Conservation (phyloP, 2,329 filamentous ascomycete species). For the Thelonectria blattea region DNA sequence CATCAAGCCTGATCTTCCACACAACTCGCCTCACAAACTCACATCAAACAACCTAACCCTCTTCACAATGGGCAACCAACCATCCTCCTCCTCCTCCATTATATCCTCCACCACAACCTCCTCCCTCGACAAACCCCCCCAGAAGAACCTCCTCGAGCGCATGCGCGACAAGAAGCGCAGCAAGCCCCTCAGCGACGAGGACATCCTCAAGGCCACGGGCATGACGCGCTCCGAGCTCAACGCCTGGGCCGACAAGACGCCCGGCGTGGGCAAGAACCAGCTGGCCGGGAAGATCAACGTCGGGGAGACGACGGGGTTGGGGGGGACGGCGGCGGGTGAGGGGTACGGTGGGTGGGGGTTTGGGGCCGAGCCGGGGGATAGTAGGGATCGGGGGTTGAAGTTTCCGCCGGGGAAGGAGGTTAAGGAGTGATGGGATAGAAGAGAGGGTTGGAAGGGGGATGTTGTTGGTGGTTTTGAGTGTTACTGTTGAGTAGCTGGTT, state of each 20-base stretch:
- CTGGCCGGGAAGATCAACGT: conserved; percentile 42
- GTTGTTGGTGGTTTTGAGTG: too few species aligned
- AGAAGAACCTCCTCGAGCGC: conserved; percentile 41
- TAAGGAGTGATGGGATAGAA: too few species aligned
- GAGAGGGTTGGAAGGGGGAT: too few species aligned
- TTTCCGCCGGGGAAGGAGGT: conserved; percentile 39
- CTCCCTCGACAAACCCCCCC: too few species aligned
- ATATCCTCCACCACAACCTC: too few species aligned
- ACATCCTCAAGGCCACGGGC: conserved; percentile 50
- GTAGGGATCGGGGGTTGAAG: conserved; percentile 42
- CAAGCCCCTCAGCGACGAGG: conserved; percentile 45
- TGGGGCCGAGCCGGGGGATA: conserved; percentile 36
- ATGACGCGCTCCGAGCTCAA: conserved; percentile 45
- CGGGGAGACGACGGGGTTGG: conserved; percentile 42
- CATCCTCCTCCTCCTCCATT: background rate
- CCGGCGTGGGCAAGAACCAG: conserved; percentile 50
- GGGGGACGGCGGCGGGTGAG: conserved; percentile 36
- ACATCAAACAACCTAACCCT: too few species aligned
- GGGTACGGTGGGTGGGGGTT: conserved; percentile 46
- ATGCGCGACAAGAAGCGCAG: conserved; percentile 42
- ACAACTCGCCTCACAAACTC: background rate
- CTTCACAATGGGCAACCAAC: conserved; percentile 13
- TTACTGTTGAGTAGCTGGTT: too few species aligned
- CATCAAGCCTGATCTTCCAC: background rate
- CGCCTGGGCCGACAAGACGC: conserved; percentile 45